These are phyloP conservation scores for Linnemannia elongata DNA, from an alignment of 192 early-diverging fungal genomes.

Conservation along the genomic window DNA sequence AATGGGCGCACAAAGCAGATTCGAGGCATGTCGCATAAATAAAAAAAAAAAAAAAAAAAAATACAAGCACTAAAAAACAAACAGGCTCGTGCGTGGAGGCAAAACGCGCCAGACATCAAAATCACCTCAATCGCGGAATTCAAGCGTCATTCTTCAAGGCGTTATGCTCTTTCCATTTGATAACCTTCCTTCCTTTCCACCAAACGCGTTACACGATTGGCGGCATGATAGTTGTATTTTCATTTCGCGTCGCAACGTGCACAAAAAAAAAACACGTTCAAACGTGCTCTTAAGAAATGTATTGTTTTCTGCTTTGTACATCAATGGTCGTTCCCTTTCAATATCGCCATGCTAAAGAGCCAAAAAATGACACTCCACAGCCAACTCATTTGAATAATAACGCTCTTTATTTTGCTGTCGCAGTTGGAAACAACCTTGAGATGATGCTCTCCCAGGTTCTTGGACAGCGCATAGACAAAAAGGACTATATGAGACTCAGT, in stretches of 20 bases:
- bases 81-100: not conserved
- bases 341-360: too few species aligned
- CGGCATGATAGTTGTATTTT: not conserved
- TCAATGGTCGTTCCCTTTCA: too few species aligned
- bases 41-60: not conserved
- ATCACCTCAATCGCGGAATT: slow-evolving; percentile 16
- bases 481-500: too few species aligned
- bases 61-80: not conserved
- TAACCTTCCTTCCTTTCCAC: not conserved
- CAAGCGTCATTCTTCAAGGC: not conserved
- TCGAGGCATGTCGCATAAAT: not conserved
- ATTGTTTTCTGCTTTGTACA: too few species aligned
- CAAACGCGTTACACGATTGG: not conserved
- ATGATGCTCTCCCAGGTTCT: too few species aligned
- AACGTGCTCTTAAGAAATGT: not conserved
- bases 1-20: not conserved
- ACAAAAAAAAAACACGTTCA: not conserved
- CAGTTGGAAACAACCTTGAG: too few species aligned
- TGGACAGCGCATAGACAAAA: too few species aligned
- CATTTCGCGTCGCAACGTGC: not conserved
- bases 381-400: too few species aligned
- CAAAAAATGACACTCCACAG: too few species aligned
- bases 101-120: not conserved
- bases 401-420: too few species aligned
- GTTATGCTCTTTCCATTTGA: not conserved